Percentiles rank a stretch among this genome's conserved stretches.
These are phyloP conservation scores for Porphyrellus cyaneotinctus DNA, from an alignment of 768 basidiomycete genomes.

Conservation along the genomic window DNA sequence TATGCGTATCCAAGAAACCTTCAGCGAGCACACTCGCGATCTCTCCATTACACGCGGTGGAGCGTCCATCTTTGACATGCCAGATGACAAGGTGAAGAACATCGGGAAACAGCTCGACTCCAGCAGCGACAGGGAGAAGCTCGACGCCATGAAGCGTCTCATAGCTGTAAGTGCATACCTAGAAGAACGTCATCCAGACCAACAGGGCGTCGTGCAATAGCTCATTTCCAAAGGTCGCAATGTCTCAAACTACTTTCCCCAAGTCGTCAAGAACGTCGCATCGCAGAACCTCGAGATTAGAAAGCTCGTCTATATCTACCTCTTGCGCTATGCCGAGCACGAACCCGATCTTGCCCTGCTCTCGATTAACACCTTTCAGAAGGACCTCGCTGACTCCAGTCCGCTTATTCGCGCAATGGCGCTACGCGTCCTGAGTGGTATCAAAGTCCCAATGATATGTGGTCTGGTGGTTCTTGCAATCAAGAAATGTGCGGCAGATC, in stretches of 20 bases:
- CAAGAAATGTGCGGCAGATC: slow-evolving; percentile 87
- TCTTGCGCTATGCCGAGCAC: slow-evolving; percentile 86
- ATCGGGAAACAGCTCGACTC: slow-evolving; percentile 87
- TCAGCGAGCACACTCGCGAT: slow-evolving; percentile 78
- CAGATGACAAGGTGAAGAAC: slow-evolving; percentile 80
- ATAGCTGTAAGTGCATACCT: slow-evolving; percentile 66
- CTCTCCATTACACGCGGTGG: slow-evolving; percentile 54
- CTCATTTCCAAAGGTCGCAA: slow-evolving; percentile 90
- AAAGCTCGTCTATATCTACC: slow-evolving; percentile 97
- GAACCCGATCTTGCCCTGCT: slow-evolving; percentile 94
- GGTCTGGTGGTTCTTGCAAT: slow-evolving; percentile 83
- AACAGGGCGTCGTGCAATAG: slow-evolving; percentile 36
- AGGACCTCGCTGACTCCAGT: slow-evolving; percentile 87
- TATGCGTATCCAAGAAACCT: slow-evolving; percentile 76
- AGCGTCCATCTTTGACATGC: slow-evolving; percentile 56
- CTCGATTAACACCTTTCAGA: slow-evolving; percentile 98
- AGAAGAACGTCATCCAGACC: not conserved
- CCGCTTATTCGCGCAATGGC: slow-evolving; percentile 97
- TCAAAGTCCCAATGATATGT: slow-evolving; percentile 85
- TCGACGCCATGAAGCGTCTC: slow-evolving; percentile 93
- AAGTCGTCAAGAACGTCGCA: slow-evolving; percentile 96
- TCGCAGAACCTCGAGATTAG: slow-evolving; percentile 90
- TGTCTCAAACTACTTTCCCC: slow-evolving; percentile 91
- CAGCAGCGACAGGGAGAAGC: slow-evolving; percentile 81
- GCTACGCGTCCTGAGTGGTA: slow-evolving; percentile 86